Evolutionary conservation across 1,139 yeast genomes (phyloP), one percentile per base, ranked within the genome.

Genomic region (Taphrina flavorubra): DNA sequence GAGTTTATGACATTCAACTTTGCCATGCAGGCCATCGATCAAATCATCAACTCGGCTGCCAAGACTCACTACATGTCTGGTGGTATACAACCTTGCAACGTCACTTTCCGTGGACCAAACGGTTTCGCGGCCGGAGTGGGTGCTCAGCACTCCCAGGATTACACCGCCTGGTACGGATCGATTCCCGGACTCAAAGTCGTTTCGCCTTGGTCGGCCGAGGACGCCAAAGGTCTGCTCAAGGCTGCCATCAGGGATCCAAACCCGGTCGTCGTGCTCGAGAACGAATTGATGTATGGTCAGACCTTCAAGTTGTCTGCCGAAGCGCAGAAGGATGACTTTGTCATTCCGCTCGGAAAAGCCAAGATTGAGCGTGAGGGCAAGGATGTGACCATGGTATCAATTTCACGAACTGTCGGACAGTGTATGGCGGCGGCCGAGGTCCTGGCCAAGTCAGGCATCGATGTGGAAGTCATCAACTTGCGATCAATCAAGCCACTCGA

Each of bases 121-220:
- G 99, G 99, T 81, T 97, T 99, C 65, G 97, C 99, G 75, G 97
- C 97, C 63, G 98, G 99, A 85, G 99, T 94, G 75, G 99, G 87
- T 76, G 99, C 99, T 71, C 99, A 94, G 82, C 99, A 94, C 83
- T 94, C 99, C 55, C 99, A 94, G 83, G 96, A 92, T 82, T 94
- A 87, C 80, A 86, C 97, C 70, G 92, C 97, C 68, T 94, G 99
- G 99, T 94, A 95, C 82, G 98, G 97, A 74, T 84, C 96, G 69
- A 92, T 95, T 75, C 99, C 99, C 70, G 99, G 99, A 79, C 85
- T 94, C 79, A 94, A 95, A 84, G 99, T 94, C 62, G 82, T 94
- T 65, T 90, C 97, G 68, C 99, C 99, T 69, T 94, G 88, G 83
- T 87, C 96, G 70, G 90, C 98, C 68, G 97, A 90, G 81, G 99